phyloP scores from a whole-genome alignment of 257 asterid genomes.

The Scutellaria barbata region DNA sequence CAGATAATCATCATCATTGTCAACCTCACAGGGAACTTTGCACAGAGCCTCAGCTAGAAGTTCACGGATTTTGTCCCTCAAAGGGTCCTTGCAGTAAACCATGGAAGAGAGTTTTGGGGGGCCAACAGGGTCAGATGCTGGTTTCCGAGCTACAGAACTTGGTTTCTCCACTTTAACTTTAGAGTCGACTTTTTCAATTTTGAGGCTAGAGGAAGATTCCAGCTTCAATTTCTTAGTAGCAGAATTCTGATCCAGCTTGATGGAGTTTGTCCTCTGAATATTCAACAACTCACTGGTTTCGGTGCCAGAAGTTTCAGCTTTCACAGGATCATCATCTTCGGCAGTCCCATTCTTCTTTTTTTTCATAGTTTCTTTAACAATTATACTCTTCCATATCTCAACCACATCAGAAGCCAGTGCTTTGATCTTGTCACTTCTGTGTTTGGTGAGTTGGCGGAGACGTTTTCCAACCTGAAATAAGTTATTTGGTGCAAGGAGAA shows the following conservation, averaged over 20 bases:
- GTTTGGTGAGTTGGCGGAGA: conserved; percentile 86
- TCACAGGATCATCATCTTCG: conserved; percentile 45
- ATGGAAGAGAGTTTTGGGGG: conserved; percentile 61
- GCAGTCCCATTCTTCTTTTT: conserved; percentile 53
- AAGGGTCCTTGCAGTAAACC: conserved; percentile 59
- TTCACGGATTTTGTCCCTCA: conserved; percentile 63
- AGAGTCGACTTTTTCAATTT: conserved; percentile 42
- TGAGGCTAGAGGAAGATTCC: conserved; percentile 49
- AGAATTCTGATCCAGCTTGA: conserved; percentile 51
- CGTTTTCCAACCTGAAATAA: conserved; percentile 81
- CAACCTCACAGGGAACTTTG: conserved; percentile 52
- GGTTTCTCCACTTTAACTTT: conserved; percentile 52
- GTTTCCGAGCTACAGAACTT: conserved; percentile 39
- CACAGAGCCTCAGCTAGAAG: conserved; percentile 57
- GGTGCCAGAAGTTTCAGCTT: conserved; percentile 44
- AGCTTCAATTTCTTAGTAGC: conserved; percentile 45
- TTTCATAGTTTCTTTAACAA: conserved; percentile 69
- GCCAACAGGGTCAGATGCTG: conserved; percentile 31
- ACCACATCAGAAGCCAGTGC: conserved; percentile 78
- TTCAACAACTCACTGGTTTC: conserved; percentile 45
- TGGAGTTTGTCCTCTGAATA: conserved; percentile 54
- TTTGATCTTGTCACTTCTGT: conserved; percentile 75
- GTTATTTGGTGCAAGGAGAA: background rate
- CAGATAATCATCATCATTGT: conserved; percentile 47
- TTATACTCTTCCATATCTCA: conserved; percentile 78